A percentile compares a stretch with the other conserved stretches of the same genome.
phyloP scores from a whole-genome alignment of 805 yeast genomes.

The Priceomyces melissophilus region DNA sequence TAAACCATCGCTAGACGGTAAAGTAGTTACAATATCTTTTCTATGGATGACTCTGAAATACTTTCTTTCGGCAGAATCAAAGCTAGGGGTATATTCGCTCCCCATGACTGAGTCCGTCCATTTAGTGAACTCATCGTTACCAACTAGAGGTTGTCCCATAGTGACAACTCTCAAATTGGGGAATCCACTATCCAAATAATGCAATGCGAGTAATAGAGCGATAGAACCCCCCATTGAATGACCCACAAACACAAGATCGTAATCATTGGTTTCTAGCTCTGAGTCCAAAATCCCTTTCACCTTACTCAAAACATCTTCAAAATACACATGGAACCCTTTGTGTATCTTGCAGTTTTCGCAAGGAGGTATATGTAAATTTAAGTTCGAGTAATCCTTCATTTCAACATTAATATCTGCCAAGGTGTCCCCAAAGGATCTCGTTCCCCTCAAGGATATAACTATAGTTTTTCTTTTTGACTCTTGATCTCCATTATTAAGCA shows the following conservation, averaged over 20 bases:
- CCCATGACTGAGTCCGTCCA: constrained; percentile 36
- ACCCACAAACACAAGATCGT: constrained; percentile 24
- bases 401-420: constrained; percentile 37
- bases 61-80: constrained; percentile 18
- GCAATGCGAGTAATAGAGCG: constrained; percentile 33
- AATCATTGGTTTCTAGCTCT: constrained; percentile 18
- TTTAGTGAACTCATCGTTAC: constrained; percentile 33
- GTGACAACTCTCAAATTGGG: constrained; percentile 32
- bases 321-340: constrained; percentile 32
- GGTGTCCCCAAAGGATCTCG: constrained; percentile 39
- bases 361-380: constrained; percentile 16
- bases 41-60: constrained; percentile 24
- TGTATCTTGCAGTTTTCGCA: constrained; percentile 39
- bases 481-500: constrained; percentile 18
- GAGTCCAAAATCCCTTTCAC: constrained; percentile 22
- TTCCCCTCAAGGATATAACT: constrained; percentile 39
- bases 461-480: constrained; percentile 21
- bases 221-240: constrained; percentile 43
- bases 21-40: constrained; percentile 21
- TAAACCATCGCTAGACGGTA: constrained; percentile 23
- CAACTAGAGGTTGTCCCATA: constrained; percentile 45
- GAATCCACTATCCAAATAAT: constrained; percentile 33
- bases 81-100: constrained; percentile 18
- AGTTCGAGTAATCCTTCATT: constrained; percentile 26
- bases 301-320: constrained; percentile 21